Evolutionary conservation across 371 early-diverging fungal species (phyloP), one percentile per base, ranked within the genome.

Genomic region (Chytridiales sp.): DNA sequence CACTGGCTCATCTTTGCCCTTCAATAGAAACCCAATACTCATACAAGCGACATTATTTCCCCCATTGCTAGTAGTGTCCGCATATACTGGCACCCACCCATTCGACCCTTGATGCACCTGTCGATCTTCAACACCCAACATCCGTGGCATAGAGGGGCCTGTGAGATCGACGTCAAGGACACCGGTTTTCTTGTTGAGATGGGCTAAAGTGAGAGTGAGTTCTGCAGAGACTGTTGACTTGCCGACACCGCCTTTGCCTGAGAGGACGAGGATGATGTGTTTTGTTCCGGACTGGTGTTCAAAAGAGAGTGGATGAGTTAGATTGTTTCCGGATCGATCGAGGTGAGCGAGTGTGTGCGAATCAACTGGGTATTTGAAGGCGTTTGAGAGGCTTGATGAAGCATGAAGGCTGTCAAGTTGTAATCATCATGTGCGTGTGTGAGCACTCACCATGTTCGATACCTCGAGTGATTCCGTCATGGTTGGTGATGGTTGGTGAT

Each of bases 161-260:
- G 81, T 83, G 29, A 88, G 60, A 63, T 88, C 89, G 59, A 85
- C 78, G 64, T 88, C 89, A 29, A 88, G 61, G 15, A 87, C 63
- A 11, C 86, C 77, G 32, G 68, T 66, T 11, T 35, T 36, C 24
- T 46, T 44, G 19, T 24, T 41, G 24, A 30, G 21, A 24, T 29
- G 3, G 5, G 52, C 34, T 17, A 95, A 80, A 1, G 92, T 86
- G 67, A 89, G 86, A 0, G 90, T 87, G 0, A 95, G 84, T 43
- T 91, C 89, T 0, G 87, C 39, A 13, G 70, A 56, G 0, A 66
- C 62, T 21, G 66, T 68, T 15, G 51, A 53, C 48, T 72, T 72
- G 38, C 55, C 99, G 5, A 99, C 99, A 34, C 99, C 99, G 40
- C 99, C 99, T 72, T 99, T 99, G 50, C 99, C 99, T 5, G 95